phyloP scores from a whole-genome alignment of 2,329 filamentous ascomycete species.

The Nemania serpens region DNA sequence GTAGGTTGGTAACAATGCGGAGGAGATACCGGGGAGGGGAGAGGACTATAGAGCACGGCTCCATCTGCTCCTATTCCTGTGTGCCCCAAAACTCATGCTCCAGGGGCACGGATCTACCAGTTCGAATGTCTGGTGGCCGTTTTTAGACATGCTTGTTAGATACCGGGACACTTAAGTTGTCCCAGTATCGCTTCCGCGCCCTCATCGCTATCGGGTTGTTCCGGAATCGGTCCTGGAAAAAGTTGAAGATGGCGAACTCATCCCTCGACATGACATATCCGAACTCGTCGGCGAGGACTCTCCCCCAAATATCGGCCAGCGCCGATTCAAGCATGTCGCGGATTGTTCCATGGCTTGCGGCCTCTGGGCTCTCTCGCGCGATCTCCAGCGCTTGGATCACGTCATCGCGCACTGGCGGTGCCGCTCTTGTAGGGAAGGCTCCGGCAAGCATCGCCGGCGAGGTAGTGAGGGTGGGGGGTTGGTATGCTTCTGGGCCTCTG shows the following conservation, averaged over 20 bases:
- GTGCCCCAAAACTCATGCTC: not conserved
- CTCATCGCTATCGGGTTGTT: slow-evolving; percentile 54
- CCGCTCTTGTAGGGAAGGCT: slow-evolving; percentile 17
- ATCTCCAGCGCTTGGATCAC: slow-evolving; percentile 74
- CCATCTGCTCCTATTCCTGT: too few species aligned
- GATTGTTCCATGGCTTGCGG: slow-evolving; percentile 65
- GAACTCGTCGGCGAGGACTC: slow-evolving; percentile 66
- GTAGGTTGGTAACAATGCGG: too few species aligned
- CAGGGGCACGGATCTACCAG: too few species aligned
- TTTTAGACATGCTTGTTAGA: not conserved
- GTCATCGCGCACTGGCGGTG: slow-evolving; percentile 36
- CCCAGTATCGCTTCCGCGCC: slow-evolving; percentile 60
- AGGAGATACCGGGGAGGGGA: too few species aligned
- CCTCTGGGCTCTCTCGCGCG: slow-evolving; percentile 73
- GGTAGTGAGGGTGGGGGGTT: slow-evolving; percentile 9
- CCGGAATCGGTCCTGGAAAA: slow-evolving; percentile 70
- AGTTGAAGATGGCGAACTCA: slow-evolving; percentile 89
- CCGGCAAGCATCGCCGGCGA: slow-evolving; percentile 19
- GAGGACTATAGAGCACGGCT: too few species aligned
- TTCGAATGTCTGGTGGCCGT: too few species aligned
- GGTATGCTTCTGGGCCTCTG: not conserved
- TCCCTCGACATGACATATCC: slow-evolving; percentile 75
- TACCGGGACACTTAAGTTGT: slow-evolving; percentile 41
- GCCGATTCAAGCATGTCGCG: slow-evolving; percentile 68
- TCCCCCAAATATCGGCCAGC: slow-evolving; percentile 68